phyloP scores from a whole-genome alignment of 176 grass and related monocot species.

The Metroxylon sagu region DNA sequence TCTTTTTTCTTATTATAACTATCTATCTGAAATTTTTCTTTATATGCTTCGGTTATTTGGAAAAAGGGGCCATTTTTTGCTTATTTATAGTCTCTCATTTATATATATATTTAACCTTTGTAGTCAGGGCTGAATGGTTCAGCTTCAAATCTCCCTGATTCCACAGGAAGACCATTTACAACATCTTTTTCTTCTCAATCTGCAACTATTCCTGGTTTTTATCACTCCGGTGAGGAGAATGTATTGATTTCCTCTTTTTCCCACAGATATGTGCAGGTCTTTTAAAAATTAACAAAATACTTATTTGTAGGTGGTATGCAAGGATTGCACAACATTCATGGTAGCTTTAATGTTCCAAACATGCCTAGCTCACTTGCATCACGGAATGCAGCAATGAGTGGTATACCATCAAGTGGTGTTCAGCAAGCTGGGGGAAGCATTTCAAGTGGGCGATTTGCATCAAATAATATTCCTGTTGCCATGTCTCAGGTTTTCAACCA shows the following conservation, averaged over 20 bases:
- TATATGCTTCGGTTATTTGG: no score
- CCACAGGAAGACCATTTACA: constrained; percentile 61
- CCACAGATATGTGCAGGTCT: background rate
- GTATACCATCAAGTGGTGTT: constrained; percentile 68
- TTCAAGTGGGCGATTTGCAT: constrained; percentile 64
- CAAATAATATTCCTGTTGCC: constrained; percentile 74
- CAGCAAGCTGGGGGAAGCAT: constrained; percentile 82
- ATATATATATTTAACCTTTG: background rate
- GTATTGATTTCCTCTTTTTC: constrained; percentile 2
- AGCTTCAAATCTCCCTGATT: constrained; percentile 73
- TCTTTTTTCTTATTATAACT: no score
- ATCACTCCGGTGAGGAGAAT: constrained; percentile 66
- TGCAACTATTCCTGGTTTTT: constrained; percentile 61
- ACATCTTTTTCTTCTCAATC: constrained; percentile 76
- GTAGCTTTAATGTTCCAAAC: constrained; percentile 73
- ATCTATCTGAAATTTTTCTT: no score
- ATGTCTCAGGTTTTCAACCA: constrained; percentile 69
- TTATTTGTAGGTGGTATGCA: constrained; percentile 16
- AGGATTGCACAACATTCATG: constrained; percentile 85
- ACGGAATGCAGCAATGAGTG: constrained; percentile 72
- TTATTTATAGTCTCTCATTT: no score
- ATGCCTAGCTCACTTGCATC: constrained; percentile 71
- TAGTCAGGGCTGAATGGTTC: constrained; percentile 70
- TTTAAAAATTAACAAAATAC: background rate
- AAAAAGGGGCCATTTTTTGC: no score